Base-by-base conservation (phyloP, 306 rosid genomes). In the Luffa acutangula region DNA sequence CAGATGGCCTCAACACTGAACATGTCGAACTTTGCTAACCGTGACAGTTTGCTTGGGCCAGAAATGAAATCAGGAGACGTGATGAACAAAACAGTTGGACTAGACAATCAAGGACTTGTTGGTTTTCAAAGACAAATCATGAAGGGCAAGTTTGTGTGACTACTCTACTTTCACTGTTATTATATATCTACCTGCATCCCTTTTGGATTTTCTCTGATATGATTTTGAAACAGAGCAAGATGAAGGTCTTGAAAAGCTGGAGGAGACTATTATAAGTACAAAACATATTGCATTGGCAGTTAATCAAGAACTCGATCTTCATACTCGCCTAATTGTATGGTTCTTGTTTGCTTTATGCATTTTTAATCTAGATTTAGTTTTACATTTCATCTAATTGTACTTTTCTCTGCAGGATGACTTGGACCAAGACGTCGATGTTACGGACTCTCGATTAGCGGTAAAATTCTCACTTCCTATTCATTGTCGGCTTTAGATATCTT, bases 271-370 rank as follows among this genome's bases (percentile, higher is more conserved):
- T 2, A 75, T 21, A 63, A 87, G 89, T 80, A 87, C 89, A 63
- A 87, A 87, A 75, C 87, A 84, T 66, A 84, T 87, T 72, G 89
- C 87, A 3, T 71, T 81, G 76, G 89, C 87, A 34, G 87, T 86
- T 36, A 84, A 86, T 31, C 81, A 81, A 67, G 89, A 87, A 60
- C 89, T 87, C 70, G 37, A 57, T 75, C 83, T 87, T 9, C 89
- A 87, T 33, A 72, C 87, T 11, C 78, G 79, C 62, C 89, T 87
- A 56, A 60, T 87, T 79, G 87, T 87, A 49, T 34, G 66, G 4
- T 64, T 41, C 39, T 20, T 62, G 76, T 52, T 76, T 62, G 74
- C 72, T 45, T 6, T 25, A 58, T 65, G 33, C 43, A 72, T 36
- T 39, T 43, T 58, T 66, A 25, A 18, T 17, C 49, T 66, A 66